Conservation (phyloP, 257 asterid genomes). For the Craterostigma plantagineum region DNA sequence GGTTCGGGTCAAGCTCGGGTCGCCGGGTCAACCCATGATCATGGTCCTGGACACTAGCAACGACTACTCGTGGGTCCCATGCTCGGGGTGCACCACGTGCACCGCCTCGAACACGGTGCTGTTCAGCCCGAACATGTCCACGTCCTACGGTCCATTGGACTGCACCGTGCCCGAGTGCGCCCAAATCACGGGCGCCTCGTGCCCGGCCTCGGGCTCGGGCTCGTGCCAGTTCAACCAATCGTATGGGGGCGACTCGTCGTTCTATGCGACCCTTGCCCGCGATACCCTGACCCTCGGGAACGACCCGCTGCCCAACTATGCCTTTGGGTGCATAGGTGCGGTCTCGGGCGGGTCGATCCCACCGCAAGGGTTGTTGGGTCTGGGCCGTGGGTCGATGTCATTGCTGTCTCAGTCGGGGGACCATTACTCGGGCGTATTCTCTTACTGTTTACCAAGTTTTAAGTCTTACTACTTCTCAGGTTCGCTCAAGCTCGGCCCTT, state of each 20-base stretch:
- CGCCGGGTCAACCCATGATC: conserved; percentile 69
- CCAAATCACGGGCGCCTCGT: conserved; percentile 42
- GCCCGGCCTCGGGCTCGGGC: conserved; percentile 31
- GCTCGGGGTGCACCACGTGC: conserved; percentile 64
- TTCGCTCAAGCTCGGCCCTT: conserved; percentile 67
- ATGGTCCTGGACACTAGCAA: conserved; percentile 84
- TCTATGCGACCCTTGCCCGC: conserved; percentile 45
- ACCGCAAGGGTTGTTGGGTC: conserved; percentile 71
- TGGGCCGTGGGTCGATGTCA: conserved; percentile 80
- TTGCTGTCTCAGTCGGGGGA: conserved; percentile 52
- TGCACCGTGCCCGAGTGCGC: conserved; percentile 62
- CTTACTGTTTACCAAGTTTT: conserved; percentile 74
- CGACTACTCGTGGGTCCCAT: conserved; percentile 82
- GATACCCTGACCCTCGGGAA: conserved; percentile 51
- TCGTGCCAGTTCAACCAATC: conserved; percentile 54
- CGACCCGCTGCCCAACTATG: conserved; percentile 35
- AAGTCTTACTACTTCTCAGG: conserved; percentile 73
- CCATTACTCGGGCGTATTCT: conserved; percentile 54
- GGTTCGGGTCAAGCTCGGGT: conserved; percentile 63
- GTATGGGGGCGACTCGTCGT: conserved; percentile 59
- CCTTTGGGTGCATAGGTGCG: conserved; percentile 59
- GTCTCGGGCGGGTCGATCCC: conserved; percentile 51
- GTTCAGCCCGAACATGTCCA: conserved; percentile 46
- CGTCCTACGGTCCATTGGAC: conserved; percentile 40
- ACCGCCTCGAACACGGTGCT: conserved; percentile 14